These are phyloP conservation scores for Russula olivacea DNA, from an alignment of 768 basidiomycete species.

Conservation along the genomic window DNA sequence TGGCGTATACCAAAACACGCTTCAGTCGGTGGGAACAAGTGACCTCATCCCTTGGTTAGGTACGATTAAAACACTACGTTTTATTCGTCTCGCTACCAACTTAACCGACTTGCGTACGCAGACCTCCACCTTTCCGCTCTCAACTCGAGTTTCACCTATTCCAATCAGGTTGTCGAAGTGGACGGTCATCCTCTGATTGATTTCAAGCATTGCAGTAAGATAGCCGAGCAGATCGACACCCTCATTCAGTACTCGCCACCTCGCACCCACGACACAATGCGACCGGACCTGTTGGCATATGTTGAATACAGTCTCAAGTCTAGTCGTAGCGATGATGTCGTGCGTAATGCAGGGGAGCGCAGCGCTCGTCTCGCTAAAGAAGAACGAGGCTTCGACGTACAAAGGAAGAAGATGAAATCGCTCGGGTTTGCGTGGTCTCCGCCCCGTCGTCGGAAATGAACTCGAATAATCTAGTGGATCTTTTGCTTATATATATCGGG, in stretches of 20 bases:
- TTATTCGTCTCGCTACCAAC: neutral
- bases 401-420: neutral
- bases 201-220: neutral
- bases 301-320: slow-evolving; percentile 14
- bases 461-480: too few relatives aligned
- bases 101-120: neutral
- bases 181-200: slow-evolving; percentile 9
- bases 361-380: neutral
- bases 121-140: slow-evolving; percentile 6
- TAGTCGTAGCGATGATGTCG: too few relatives aligned
- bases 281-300: slow-evolving; percentile 3
- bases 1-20: neutral
- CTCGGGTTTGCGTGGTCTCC: slow-evolving; percentile 5
- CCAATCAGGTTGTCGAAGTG: neutral
- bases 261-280: neutral
- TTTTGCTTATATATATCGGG: too few relatives aligned
- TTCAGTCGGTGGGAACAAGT: neutral
- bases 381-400: neutral
- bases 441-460: neutral
- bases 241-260: slow-evolving; percentile 9
- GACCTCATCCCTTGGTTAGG: slow-evolving; percentile 14
- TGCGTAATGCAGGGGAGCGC: neutral
- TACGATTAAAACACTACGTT: neutral
- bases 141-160: slow-evolving; percentile 1
- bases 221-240: slow-evolving; percentile 13